These are phyloP conservation scores for Senecio squalidus DNA, from an alignment of 140 eudicot species.

Conservation along the genomic window DNA sequence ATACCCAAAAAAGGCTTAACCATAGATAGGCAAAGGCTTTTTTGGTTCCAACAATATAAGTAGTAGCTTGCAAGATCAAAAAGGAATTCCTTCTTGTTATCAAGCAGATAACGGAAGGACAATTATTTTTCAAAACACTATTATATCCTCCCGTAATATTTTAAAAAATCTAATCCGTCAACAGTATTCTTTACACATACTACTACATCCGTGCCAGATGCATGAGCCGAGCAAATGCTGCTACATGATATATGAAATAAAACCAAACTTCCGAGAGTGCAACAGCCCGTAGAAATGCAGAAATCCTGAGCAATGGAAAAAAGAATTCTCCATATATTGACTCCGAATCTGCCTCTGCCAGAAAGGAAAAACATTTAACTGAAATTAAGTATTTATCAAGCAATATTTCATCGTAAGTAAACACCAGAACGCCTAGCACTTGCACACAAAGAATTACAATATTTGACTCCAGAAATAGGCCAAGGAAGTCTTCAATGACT, in stretches of 20 bases:
- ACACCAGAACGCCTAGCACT: neutral
- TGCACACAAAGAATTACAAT: neutral
- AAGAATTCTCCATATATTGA: slow-evolving; percentile 5
- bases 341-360: slow-evolving; percentile 12
- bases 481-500: slow-evolving; percentile 7
- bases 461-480: slow-evolving; percentile 1
- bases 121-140: slow-evolving; percentile 7
- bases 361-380: slow-evolving; percentile 3
- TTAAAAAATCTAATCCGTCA: slow-evolving; percentile 5
- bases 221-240: slow-evolving; percentile 20
- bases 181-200: slow-evolving; percentile 29
- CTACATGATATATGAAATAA: neutral
- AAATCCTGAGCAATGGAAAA: neutral
- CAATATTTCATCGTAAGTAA: neutral
- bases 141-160: slow-evolving; percentile 14
- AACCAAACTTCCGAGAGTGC: slow-evolving; percentile 8
- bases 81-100: slow-evolving; percentile 1
- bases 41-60: too few relatives aligned
- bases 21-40: too few relatives aligned
- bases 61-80: neutral
- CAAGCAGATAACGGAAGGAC: slow-evolving; percentile 1
- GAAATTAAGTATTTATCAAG: slow-evolving; percentile 1
- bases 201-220: slow-evolving; percentile 15
- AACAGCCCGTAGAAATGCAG: slow-evolving; percentile 1
- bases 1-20: too few relatives aligned